These are phyloP conservation scores for Xenoacremonium recifei DNA, from an alignment of 2,329 filamentous ascomycete species.

Conservation along the genomic window DNA sequence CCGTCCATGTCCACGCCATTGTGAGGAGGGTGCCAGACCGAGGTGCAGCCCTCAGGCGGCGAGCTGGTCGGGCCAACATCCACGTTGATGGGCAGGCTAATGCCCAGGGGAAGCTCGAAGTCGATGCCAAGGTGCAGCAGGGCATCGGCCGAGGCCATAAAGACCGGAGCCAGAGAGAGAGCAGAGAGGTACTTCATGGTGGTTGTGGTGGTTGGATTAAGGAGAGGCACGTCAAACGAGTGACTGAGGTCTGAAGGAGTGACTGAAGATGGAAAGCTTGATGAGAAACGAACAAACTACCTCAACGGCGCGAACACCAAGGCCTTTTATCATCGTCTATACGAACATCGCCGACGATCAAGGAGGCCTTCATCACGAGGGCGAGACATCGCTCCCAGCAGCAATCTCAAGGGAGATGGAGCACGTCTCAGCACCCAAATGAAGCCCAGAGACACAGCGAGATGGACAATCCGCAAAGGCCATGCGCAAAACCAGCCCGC, in stretches of 20 bases:
- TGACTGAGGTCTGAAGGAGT: constrained; percentile 13
- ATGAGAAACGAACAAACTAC: too few species aligned
- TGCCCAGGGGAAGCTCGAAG: constrained; percentile 9
- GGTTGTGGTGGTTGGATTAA: constrained; percentile 1
- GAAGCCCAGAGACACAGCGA: constrained; percentile 1
- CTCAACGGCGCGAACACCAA: too few species aligned
- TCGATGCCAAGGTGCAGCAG: constrained; percentile 11
- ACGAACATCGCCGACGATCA: too few species aligned
- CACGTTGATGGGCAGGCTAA: constrained; percentile 5
- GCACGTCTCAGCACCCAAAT: constrained; percentile 3
- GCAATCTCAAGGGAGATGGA: too few species aligned
- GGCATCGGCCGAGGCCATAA: constrained; percentile 15
- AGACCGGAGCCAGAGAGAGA: constrained; percentile 5
- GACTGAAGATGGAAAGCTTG: constrained; percentile 6
- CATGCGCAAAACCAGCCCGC: too few species aligned
- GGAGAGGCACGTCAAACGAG: constrained; percentile 12
- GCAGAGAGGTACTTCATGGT: constrained; percentile 16
- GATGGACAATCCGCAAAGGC: too few species aligned
- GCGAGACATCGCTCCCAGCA: too few species aligned
- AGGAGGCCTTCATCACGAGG: too few species aligned
- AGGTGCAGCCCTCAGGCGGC: constrained; percentile 25
- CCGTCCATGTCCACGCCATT: constrained; percentile 33
- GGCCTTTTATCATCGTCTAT: too few species aligned
- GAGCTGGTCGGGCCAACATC: constrained; percentile 3
- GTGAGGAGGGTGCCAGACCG: constrained; percentile 38